Evolutionary conservation across 306 rosid species (phyloP).

Genomic region (Vicia villosa): DNA sequence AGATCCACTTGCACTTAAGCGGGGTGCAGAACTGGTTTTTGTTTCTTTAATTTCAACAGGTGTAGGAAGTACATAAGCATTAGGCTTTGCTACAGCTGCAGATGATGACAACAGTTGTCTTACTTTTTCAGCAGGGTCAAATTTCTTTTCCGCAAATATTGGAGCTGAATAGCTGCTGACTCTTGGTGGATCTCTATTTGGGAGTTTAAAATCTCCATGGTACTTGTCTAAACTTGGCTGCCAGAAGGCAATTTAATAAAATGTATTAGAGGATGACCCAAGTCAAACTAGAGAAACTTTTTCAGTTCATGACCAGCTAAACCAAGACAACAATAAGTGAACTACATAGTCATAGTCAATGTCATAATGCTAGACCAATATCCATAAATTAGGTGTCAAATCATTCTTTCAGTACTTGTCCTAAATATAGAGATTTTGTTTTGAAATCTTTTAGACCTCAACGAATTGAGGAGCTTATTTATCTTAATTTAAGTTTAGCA

Average conservation of each 20-base stretch:
- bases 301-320: conserved; percentile 20
- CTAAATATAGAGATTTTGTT: conserved; percentile 19
- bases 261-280: conserved; percentile 30
- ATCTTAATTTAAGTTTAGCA: conserved; percentile 1
- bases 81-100: conserved; percentile 53
- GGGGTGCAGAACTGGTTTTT: conserved; percentile 48
- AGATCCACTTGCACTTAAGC: conserved; percentile 55
- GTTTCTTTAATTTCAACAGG: conserved; percentile 65
- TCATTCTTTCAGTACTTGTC: neutral
- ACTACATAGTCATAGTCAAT: conserved; percentile 30
- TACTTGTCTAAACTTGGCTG: conserved; percentile 62
- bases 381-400: conserved; percentile 24
- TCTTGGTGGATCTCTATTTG: conserved; percentile 58
- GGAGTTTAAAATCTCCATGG: conserved; percentile 56
- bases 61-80: conserved; percentile 83
- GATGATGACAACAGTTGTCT: conserved; percentile 54
- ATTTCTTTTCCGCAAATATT: conserved; percentile 71
- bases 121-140: conserved; percentile 80
- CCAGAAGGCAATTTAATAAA: conserved; percentile 34
- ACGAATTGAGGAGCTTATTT: conserved; percentile 15
- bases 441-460: conserved; percentile 14
- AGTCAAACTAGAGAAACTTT: conserved; percentile 19
- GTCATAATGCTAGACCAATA: conserved; percentile 15
- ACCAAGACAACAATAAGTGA: conserved; percentile 14
- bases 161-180: conserved; percentile 84